These are phyloP conservation scores for Eutrema heterophyllum DNA, from an alignment of 345 rosid genomes.

Conservation along the genomic window DNA sequence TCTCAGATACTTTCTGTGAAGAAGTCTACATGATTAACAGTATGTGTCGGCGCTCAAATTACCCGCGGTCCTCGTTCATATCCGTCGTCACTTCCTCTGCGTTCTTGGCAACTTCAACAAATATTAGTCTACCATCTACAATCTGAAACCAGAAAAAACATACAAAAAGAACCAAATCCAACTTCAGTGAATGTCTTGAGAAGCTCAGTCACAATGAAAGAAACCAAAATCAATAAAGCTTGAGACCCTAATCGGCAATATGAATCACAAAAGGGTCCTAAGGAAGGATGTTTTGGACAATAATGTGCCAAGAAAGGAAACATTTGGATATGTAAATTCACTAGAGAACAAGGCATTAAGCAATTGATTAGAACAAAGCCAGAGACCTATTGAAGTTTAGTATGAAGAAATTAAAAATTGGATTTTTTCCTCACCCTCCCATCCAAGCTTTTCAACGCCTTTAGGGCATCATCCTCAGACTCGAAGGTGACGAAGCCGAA, in stretches of 20 bases:
- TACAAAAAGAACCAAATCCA: not conserved
- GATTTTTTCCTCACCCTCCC: conserved; percentile 44
- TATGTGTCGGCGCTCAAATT: not conserved
- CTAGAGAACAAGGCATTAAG: not conserved
- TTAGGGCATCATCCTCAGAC: conserved; percentile 49
- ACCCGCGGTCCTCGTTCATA: not conserved
- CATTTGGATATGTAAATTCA: not conserved
- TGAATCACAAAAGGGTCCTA: not conserved
- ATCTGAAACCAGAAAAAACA: conserved; percentile 26
- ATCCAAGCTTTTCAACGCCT: conserved; percentile 57
- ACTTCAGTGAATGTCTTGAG: not conserved
- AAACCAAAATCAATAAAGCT: not conserved
- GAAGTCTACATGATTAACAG: not conserved
- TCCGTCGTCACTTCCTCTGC: not conserved
- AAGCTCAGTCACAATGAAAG: not conserved
- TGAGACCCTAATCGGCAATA: not conserved
- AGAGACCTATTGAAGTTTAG: not conserved
- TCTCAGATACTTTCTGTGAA: not conserved
- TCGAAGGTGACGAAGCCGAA: conserved; percentile 64
- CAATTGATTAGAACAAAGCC: too few species aligned
- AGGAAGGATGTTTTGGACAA: not conserved
- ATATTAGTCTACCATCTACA: conserved; percentile 46
- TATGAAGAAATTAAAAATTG: not conserved
- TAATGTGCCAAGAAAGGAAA: not conserved
- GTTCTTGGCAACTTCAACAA: conserved; percentile 51